A percentile compares a stretch with the other conserved stretches of the same genome.
Conservation (phyloP, 2,329 filamentous ascomycete genomes). For the Cytospora schulzeri region DNA sequence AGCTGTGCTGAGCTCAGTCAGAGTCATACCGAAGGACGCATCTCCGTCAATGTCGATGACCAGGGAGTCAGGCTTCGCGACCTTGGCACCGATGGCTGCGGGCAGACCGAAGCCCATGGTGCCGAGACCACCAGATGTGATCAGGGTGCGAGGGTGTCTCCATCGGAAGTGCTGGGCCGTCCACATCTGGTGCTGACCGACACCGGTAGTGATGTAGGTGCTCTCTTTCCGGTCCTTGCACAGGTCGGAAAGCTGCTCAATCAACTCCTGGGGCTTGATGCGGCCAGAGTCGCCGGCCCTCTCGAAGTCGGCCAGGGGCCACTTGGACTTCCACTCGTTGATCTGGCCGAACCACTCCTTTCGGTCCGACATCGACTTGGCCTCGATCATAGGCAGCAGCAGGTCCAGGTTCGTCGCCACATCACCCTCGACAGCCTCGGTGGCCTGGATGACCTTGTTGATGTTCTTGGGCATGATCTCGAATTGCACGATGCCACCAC, state of each 20-base stretch:
- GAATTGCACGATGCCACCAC: slow-evolving; percentile 95
- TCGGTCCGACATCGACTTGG: slow-evolving; percentile 64
- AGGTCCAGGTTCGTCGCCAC: slow-evolving; percentile 76
- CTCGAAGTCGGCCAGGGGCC: slow-evolving; percentile 83
- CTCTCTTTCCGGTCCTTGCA: slow-evolving; percentile 78
- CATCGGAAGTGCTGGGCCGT: slow-evolving; percentile 95
- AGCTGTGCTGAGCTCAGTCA: slow-evolving; percentile 91
- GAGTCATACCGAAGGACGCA: slow-evolving; percentile 98
- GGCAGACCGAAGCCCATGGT: slow-evolving; percentile 97
- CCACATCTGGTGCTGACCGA: slow-evolving; percentile 99
- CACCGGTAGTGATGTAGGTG: slow-evolving; percentile 89
- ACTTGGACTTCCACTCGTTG: slow-evolving; percentile 85
- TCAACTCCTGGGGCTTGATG: slow-evolving; percentile 93
- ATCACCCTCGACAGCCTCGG: slow-evolving; percentile 92
- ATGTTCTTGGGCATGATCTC: slow-evolving; percentile 99
- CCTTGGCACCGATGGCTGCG: slow-evolving; percentile 93
- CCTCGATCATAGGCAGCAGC: slow-evolving; percentile 72
- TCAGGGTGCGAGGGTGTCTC: slow-evolving; percentile 88
- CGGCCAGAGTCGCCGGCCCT: slow-evolving; percentile 72
- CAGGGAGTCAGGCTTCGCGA: slow-evolving; percentile 72
- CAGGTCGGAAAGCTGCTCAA: slow-evolving; percentile 85
- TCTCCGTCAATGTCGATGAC: slow-evolving; percentile 97
- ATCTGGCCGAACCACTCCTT: slow-evolving; percentile 91
- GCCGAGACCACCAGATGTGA: slow-evolving; percentile 92
- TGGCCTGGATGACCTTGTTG: slow-evolving; percentile 98